Conservation (phyloP, 1,139 yeast genomes). For the Kazachstania sp. region DNA sequence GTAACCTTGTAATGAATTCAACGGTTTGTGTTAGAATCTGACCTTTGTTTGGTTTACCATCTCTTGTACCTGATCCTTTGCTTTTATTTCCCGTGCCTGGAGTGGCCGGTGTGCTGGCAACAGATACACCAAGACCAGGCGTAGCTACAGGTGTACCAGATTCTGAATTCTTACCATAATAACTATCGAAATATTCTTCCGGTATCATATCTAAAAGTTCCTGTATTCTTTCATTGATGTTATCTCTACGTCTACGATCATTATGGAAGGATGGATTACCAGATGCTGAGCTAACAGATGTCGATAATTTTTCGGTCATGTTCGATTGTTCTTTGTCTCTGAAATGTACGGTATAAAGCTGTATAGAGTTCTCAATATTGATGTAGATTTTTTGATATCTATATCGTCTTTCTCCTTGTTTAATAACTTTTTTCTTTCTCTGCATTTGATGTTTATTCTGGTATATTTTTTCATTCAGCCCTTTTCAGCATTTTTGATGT, state of each 20-base stretch:
- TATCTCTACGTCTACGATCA: conserved; percentile 60
- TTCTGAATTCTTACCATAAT: conserved; percentile 34
- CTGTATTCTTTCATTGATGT: conserved; percentile 81
- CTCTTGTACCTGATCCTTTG: conserved; percentile 40
- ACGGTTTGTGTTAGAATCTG: conserved; percentile 79
- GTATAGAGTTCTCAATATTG: too few species aligned
- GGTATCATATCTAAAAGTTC: conserved; percentile 71
- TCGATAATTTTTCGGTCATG: conserved; percentile 15
- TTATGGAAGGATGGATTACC: conserved; percentile 14
- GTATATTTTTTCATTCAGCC: too few species aligned
- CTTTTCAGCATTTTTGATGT: too few species aligned
- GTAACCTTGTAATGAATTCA: conserved; percentile 69
- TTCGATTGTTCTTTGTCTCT: neutral
- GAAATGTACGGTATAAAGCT: too few species aligned
- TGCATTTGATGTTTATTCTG: too few species aligned
- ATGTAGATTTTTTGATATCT: too few species aligned
- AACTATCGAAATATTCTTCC: conserved; percentile 42
- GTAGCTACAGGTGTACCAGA: conserved; percentile 61
- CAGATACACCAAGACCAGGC: conserved; percentile 44
- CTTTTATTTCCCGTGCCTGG: conserved; percentile 18
- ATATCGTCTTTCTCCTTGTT: too few species aligned
- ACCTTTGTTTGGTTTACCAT: conserved; percentile 90
- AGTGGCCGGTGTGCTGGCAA: neutral
- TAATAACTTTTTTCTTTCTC: too few species aligned
- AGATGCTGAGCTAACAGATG: conserved; percentile 13